Conservation (phyloP, 2,329 filamentous ascomycete genomes). For the Diaporthe ilicicola region DNA sequence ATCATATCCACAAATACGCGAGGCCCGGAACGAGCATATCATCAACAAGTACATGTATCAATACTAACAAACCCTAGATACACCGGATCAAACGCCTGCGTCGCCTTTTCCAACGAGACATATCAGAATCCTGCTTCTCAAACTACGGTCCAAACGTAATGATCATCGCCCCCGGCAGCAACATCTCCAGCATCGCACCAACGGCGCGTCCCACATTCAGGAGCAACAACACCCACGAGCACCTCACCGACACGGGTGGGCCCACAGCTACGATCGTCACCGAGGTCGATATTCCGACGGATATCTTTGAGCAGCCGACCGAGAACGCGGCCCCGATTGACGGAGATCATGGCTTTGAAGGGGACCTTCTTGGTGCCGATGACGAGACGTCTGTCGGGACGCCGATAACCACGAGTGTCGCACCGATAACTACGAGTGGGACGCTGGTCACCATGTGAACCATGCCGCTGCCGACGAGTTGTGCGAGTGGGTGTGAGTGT, state of each 20-base stretch:
- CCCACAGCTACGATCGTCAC: not conserved
- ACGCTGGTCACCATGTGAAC: not conserved
- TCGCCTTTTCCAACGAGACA: not conserved
- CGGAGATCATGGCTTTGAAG: not conserved
- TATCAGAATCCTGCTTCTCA: not conserved
- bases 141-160: not conserved
- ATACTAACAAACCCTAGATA: not conserved
- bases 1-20: too few species aligned
- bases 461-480: not conserved
- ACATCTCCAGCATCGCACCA: not conserved
- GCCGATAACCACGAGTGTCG: not conserved
- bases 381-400: not conserved
- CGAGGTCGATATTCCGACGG: not conserved
- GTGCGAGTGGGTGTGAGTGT: not conserved
- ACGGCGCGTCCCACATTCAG: not conserved
- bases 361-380: not conserved
- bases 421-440: not conserved
- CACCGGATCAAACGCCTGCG: not conserved
- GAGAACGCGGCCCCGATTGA: not conserved
- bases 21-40: too few species aligned
- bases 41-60: not conserved
- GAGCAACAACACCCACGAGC: not conserved
- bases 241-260: not conserved
- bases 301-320: not conserved
- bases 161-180: not conserved